Base-by-base conservation (phyloP, 2,329 filamentous ascomycete species). In the Hymenoscyphus scutula region DNA sequence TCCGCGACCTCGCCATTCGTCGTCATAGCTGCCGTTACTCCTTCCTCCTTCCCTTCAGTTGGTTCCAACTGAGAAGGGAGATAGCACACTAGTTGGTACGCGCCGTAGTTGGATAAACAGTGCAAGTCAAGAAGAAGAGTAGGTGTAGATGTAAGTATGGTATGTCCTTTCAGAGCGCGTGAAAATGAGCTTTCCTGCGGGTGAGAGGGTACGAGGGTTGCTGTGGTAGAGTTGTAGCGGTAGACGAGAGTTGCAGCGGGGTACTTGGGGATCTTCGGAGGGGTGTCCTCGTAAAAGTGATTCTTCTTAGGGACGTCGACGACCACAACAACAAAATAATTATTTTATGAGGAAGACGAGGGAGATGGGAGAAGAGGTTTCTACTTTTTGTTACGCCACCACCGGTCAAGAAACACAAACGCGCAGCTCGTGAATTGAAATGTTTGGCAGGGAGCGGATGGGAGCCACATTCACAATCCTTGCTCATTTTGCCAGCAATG, bases 1-100 rank as follows among this genome's bases (percentile, higher is more conserved):
- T 55, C 32, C 30, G 62, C 45, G 29, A 55, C 55, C 11, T 61
- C 32, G 10, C 65, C 68, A 62, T 71, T 69, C 55, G 65, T 59
- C 41, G 61, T 62, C 65, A 68, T 66, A 41, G 34, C 55, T 63
- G n/a, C 23, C n/a, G 5, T n/a, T 1, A 48, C 10, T 23, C 7
- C 23, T 48, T 5, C 19, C 41, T 48, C 5, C 41, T 48, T n/a
- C n/a, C 41, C 41, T 11, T 25, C 41, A 11, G 19, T 13, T 34
- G 32, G 32, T 13, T 8, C 11, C 32, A 34, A 34, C 32, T 34
- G 32, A 34, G 32, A n/a, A n/a, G n/a, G n/a, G n/a, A n/a, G n/a
- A n/a, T n/a, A n/a, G n/a, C n/a, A n/a, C n/a, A n/a, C n/a, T n/a
- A n/a, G n/a, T n/a, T n/a, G n/a, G n/a, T n/a, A n/a, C n/a, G n/a